Evolutionary conservation across 805 yeast species (phyloP), one percentile per base, ranked within the genome.

Genomic region (Candida berthetii): DNA sequence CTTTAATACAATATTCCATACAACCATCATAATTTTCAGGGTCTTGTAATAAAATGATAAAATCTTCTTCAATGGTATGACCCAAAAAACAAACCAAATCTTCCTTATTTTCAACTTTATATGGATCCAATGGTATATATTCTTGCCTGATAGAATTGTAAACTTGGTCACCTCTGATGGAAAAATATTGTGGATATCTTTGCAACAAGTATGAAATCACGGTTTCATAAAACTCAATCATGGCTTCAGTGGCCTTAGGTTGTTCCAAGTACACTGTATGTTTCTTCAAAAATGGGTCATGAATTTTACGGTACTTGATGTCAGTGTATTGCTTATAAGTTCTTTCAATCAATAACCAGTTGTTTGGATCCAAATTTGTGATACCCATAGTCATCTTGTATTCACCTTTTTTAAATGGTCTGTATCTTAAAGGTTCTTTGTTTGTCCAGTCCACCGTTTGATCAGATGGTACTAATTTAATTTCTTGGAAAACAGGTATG

Each of bases 321-420:
- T 62, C 62, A 5, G 77, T 71, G 35, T 66, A 60, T 4, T 66
- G 58, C 40, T 67, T 50, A 52, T 83, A 84, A 0, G 83, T 74
- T 35, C 78, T 61, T 44, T 85, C 93, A 3, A 85, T 57, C 27
- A 76, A 61, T 19, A 85, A 63, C 75, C 82, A 75, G 32, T 82
- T 80, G 34, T 71, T 68, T 2, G 78, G 57, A 28, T 65, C 59
- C 34, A 69, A 52, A 53, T 70, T 65, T 44, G 69, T 64, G 38
- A 82, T 68, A 1, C 82, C 84, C 82, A 84, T 74, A 3, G 83
- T 81, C 60, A 83, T 60, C 45, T 70, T 72, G 50, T 81, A 79
- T 36, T 65, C 73, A 13, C 77, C 82, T 36, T 74, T 68, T 53
- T 76, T 79, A 65, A 80, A 82, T 1, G 87, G 87, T 37, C 78